phyloP scores from a whole-genome alignment of 495 filamentous ascomycete species.

The Annulohypoxylon bovei region DNA sequence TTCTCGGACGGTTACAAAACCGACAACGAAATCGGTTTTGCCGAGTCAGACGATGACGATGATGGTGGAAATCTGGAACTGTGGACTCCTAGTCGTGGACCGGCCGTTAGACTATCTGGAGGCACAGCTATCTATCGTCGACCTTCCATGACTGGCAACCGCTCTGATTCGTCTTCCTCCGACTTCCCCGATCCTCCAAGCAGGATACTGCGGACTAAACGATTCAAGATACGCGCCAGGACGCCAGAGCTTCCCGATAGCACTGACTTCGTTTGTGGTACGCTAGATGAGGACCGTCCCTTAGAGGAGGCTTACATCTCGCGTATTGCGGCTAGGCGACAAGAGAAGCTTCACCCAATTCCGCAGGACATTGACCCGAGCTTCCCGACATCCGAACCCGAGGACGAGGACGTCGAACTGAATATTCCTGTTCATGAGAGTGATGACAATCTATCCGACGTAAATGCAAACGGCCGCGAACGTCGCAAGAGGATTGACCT shows the following conservation, averaged over 20 bases:
- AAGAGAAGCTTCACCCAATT: slow-evolving; percentile 77
- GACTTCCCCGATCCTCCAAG: slow-evolving; percentile 32
- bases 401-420: slow-evolving; percentile 76
- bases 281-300: slow-evolving; percentile 93
- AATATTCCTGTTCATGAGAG: slow-evolving; percentile 63
- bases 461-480: slow-evolving; percentile 47
- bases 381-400: slow-evolving; percentile 92
- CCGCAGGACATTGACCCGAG: slow-evolving; percentile 98
- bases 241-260: slow-evolving; percentile 93
- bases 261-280: slow-evolving; percentile 98
- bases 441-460: slow-evolving; percentile 66
- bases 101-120: slow-evolving; percentile 53
- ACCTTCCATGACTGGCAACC: slow-evolving; percentile 49
- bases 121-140: slow-evolving; percentile 51
- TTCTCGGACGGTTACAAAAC: slow-evolving; percentile 84
- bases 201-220: slow-evolving; percentile 41
- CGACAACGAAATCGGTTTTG: slow-evolving; percentile 96
- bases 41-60: slow-evolving; percentile 85
- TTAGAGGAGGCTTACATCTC: slow-evolving; percentile 92
- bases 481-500: slow-evolving; percentile 49
- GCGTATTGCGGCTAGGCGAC: slow-evolving; percentile 80
- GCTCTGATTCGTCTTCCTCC: slow-evolving; percentile 54
- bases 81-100: slow-evolving; percentile 75
- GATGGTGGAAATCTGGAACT: slow-evolving; percentile 80
- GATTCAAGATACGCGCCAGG: slow-evolving; percentile 70